phyloP scores from a whole-genome alignment of 2,329 filamentous ascomycete species.

The Microcera coccophila region DNA sequence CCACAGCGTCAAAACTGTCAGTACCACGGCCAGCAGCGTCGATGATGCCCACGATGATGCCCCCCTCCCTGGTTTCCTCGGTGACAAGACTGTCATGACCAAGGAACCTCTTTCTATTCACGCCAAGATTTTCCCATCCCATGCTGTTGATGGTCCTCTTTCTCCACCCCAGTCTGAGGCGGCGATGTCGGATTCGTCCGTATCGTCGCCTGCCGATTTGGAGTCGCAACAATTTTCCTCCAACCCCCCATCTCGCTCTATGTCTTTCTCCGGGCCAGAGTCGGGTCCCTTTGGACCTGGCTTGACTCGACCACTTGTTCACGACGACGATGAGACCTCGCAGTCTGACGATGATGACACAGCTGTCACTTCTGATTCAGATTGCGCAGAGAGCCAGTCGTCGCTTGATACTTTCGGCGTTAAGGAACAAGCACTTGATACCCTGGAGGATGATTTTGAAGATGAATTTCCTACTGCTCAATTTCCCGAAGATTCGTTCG shows the following conservation, averaged over 20 bases:
- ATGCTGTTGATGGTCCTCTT: slow-evolving; percentile 24
- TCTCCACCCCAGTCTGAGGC: slow-evolving; percentile 49
- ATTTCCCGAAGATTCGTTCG: slow-evolving; percentile 37
- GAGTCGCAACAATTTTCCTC: slow-evolving; percentile 32
- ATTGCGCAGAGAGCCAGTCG: slow-evolving; percentile 40
- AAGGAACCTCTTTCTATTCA: slow-evolving; percentile 40
- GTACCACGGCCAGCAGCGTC: slow-evolving; percentile 39
- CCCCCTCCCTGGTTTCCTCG: slow-evolving; percentile 39
- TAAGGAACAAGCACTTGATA: slow-evolving; percentile 22
- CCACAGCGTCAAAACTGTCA: slow-evolving; percentile 35
- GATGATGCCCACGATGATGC: slow-evolving; percentile 36
- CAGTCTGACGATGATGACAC: slow-evolving; percentile 45
- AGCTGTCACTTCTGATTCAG: slow-evolving; percentile 43
- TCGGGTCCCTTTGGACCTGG: slow-evolving; percentile 37
- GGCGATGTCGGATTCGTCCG: slow-evolving; percentile 43
- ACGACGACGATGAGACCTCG: slow-evolving; percentile 43
- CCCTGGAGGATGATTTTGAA: slow-evolving; percentile 30
- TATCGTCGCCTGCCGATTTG: slow-evolving; percentile 34
- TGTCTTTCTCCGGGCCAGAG: slow-evolving; percentile 52
- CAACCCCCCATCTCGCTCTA: slow-evolving; percentile 44
- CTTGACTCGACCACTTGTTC: slow-evolving; percentile 26
- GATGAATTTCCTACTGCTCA: slow-evolving; percentile 39
- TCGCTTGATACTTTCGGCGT: slow-evolving; percentile 32
- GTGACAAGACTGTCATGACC: slow-evolving; percentile 41
- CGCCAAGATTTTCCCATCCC: slow-evolving; percentile 18